These are phyloP conservation scores for Amanita exitialis DNA, from an alignment of 768 basidiomycete genomes.

Conservation along the genomic window DNA sequence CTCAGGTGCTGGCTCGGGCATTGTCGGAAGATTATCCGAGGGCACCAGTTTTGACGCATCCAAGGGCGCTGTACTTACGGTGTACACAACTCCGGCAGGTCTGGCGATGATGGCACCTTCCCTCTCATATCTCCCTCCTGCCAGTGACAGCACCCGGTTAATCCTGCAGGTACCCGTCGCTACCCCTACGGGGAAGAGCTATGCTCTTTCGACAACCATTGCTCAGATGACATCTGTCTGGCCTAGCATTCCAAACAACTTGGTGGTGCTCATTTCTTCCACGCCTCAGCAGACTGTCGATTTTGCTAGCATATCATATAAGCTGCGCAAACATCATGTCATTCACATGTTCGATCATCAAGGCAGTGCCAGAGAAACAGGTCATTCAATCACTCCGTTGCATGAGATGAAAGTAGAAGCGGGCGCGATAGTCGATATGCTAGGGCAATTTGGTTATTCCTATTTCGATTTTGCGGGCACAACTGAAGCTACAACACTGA, in stretches of 20 bases:
- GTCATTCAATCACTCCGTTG: conserved; percentile 37
- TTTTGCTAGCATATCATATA: conserved; percentile 70
- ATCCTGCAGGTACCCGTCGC: conserved; percentile 79
- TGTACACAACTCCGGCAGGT: conserved; percentile 78
- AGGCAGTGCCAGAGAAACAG: conserved; percentile 66
- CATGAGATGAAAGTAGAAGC: conserved; percentile 18
- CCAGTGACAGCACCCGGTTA: conserved; percentile 55
- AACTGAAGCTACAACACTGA: conserved; percentile 44
- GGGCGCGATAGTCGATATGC: conserved; percentile 32
- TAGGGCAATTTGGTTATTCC: conserved; percentile 53
- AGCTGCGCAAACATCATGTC: conserved; percentile 53
- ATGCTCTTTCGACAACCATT: conserved; percentile 71
- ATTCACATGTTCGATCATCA: conserved; percentile 90
- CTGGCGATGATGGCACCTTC: conserved; percentile 77
- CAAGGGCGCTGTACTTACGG: conserved; percentile 54
- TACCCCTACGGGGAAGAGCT: conserved; percentile 50
- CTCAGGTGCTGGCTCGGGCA: conserved; percentile 71
- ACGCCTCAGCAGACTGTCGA: conserved; percentile 78
- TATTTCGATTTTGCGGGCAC: conserved; percentile 74
- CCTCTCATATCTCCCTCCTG: conserved; percentile 59
- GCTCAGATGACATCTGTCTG: conserved; percentile 53
- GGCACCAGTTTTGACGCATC: conserved; percentile 63
- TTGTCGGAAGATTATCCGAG: conserved; percentile 73
- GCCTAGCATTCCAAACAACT: conserved; percentile 49
- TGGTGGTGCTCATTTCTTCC: conserved; percentile 73